Evolutionary conservation across 148 eudicot species (phyloP), one percentile per base, ranked within the genome.

Genomic region (Salicornia ramosissima): DNA sequence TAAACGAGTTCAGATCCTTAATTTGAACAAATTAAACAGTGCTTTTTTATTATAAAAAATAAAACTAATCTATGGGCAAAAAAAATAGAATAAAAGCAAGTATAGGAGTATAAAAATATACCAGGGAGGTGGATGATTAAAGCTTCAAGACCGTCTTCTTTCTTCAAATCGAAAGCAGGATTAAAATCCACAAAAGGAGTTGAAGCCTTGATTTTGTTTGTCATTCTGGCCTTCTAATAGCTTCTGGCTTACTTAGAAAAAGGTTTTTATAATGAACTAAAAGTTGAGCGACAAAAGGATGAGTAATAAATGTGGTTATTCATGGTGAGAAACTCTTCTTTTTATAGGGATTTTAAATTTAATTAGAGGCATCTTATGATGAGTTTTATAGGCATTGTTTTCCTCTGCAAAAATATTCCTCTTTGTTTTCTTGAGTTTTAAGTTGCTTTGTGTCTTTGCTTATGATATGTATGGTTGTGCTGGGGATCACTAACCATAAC

Each of bases 101-200:
- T 11, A 4, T 29, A 18, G 4, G 16, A 15, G 26, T 40, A 13
- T 9, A 25, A 2, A 46, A 26, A 3, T 26, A 3, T 43, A 81
- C 84, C 82, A 4, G 77, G 84, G 21, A 81, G 53, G 66, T 70
- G 64, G 31, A 81, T 26, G 69, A 75, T 54, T 24, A 78, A 72
- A 13, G 73, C 75, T 10, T 75, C 81, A 6, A 50, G 51, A 11
- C 21, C 68, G 42, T 75, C 72, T 29, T 79, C 77, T 68, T 74
- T 54, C 56, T 69, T 47, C 56, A 72, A 67, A 40, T 81, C 82
- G 14, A 69, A 68, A 18, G 40, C 55, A 47, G 84, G 82, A 19
- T 78, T 72, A 10, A 71, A 78, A 29, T 78, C 82, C n/a, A 52
- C 39, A 65, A 25, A 68, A 16, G 81, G 13, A 46, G 75, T 46